Conservation (phyloP, 1,284 basidiomycete genomes). For the Waitea zeae region DNA sequence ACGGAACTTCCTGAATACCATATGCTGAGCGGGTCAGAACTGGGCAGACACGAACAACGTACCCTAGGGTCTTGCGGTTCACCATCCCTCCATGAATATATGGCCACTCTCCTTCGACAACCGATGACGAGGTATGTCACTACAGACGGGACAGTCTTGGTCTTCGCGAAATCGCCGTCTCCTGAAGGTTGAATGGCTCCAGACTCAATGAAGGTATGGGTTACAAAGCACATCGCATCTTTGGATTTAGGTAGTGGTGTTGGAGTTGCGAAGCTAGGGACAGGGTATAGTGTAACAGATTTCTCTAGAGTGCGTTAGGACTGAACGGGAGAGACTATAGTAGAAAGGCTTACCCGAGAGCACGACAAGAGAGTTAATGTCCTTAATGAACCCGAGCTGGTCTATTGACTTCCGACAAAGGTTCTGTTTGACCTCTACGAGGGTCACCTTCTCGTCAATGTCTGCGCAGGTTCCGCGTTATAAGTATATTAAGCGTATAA, state of each 20-base stretch:
- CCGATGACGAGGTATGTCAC: constrained; percentile 75
- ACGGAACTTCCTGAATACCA: constrained; percentile 45
- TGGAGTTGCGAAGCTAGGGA: constrained; percentile 49
- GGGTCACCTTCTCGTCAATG: constrained; percentile 24
- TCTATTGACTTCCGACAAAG: constrained; percentile 63
- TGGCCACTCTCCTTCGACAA: constrained; percentile 68
- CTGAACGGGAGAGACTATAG: not conserved
- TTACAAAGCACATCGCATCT: constrained; percentile 66
- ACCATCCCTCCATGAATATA: constrained; percentile 81
- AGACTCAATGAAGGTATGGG: constrained; percentile 18
- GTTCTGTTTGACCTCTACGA: constrained; percentile 50
- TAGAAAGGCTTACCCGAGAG: constrained; percentile 69
- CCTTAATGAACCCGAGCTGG: constrained; percentile 71
- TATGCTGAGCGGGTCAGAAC: constrained; percentile 4
- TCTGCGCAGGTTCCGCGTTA: constrained; percentile 19
- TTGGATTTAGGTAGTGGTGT: constrained; percentile 59
- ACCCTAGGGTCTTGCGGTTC: constrained; percentile 65
- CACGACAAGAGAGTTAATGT: constrained; percentile 66
- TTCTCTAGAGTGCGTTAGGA: constrained; percentile 27
- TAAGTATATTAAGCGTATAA: constrained; percentile 9
- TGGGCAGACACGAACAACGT: constrained; percentile 10
- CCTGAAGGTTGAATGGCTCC: constrained; percentile 8
- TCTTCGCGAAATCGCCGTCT: constrained; percentile 15
- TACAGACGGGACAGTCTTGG: constrained; percentile 33
- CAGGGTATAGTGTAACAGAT: constrained; percentile 42